Conservation (phyloP, 2,329 filamentous ascomycete species). For the Cytospora chrysosperma region DNA sequence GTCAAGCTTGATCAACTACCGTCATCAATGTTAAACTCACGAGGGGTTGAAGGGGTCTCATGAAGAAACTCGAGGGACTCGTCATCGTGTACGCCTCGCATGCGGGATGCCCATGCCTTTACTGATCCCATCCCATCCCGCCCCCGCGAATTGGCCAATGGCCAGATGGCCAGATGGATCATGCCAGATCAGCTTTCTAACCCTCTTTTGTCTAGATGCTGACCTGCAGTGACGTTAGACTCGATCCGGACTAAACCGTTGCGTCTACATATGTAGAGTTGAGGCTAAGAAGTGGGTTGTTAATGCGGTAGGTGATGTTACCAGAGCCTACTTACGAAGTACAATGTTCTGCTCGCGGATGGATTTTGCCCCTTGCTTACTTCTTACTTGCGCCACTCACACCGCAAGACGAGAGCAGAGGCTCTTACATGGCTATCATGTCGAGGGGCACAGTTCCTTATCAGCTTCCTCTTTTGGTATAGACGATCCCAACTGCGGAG, state of each 20-base stretch:
- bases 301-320: too few species aligned
- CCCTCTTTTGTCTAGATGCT: constrained; percentile 16
- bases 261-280: background rate
- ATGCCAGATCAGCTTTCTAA: too few species aligned
- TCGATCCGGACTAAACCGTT: constrained; percentile 6
- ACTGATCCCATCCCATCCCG: too few species aligned
- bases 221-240: constrained; percentile 22
- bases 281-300: too few species aligned
- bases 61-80: background rate
- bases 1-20: background rate
- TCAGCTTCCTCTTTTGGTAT: constrained; percentile 14
- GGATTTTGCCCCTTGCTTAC: constrained; percentile 24
- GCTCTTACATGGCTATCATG: background rate
- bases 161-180: background rate
- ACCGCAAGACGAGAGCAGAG: background rate
- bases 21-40: background rate
- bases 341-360: constrained; percentile 16
- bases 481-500: constrained; percentile 12
- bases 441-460: background rate
- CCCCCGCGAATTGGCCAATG: constrained; percentile 10
- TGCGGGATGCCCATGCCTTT: background rate
- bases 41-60: background rate
- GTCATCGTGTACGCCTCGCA: constrained; percentile 15
- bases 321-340: too few species aligned
- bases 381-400: background rate